Percentiles rank a stretch among this genome's conserved stretches.
Evolutionary conservation across 1,284 basidiomycete species (phyloP).

Genomic region (Cryptococcus deneoformans): DNA sequence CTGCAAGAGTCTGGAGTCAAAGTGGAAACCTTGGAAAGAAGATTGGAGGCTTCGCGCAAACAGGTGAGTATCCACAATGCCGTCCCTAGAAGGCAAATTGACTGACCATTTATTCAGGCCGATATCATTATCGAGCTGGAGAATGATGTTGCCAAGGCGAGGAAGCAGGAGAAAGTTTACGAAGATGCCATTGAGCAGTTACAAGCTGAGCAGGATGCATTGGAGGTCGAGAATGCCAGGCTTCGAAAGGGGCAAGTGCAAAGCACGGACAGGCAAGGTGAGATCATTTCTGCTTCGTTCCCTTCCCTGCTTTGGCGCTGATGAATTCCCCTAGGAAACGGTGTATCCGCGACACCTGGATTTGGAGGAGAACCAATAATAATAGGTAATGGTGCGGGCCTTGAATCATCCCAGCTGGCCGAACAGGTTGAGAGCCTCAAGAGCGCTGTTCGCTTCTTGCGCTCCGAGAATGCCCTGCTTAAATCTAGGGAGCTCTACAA

Average conservation of each 20-base stretch:
- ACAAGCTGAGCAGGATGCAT: conserved; percentile 78
- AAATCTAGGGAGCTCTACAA: conserved; percentile 82
- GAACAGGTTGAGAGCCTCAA: conserved; percentile 91
- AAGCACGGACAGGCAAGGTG: conserved; percentile 65
- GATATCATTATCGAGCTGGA: conserved; percentile 81
- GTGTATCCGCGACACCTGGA: conserved; percentile 2
- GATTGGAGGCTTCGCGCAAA: conserved; percentile 85
- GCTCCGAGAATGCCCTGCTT: conserved; percentile 87
- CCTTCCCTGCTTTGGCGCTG: not conserved
- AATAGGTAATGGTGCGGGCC: conserved; percentile 62
- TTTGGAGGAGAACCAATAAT: conserved; percentile 37
- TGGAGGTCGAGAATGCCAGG: conserved; percentile 83
- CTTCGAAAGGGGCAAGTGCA: conserved; percentile 63
- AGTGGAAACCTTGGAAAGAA: conserved; percentile 89
- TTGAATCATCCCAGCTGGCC: conserved; percentile 78
- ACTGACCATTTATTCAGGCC: conserved; percentile 38
- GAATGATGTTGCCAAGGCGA: conserved; percentile 69
- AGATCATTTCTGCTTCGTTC: conserved; percentile 13
- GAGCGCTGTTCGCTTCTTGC: conserved; percentile 81
- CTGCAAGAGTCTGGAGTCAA: conserved; percentile 88
- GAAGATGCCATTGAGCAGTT: conserved; percentile 91
- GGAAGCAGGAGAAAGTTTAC: conserved; percentile 82
- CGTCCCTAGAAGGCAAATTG: conserved; percentile 24
- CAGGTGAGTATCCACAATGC: conserved; percentile 49
- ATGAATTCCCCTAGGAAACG: conserved; percentile 5